phyloP scores from a whole-genome alignment of 495 filamentous ascomycete species.

The Aspergillus taichungensis region DNA sequence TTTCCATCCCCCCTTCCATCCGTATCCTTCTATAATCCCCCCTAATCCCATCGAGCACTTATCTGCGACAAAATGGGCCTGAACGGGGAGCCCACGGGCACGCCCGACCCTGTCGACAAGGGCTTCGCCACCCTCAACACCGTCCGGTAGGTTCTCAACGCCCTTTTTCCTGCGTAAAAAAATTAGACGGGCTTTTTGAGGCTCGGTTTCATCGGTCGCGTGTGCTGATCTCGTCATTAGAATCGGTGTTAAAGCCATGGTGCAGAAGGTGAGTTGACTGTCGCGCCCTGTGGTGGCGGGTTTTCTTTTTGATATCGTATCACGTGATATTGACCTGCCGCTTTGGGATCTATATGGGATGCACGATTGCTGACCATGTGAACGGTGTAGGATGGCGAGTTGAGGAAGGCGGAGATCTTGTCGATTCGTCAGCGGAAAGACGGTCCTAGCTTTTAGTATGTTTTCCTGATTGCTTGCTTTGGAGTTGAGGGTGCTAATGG shows the following conservation, averaged over 20 bases:
- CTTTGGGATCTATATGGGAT: neutral
- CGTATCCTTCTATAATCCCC: too few species aligned
- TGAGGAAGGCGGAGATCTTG: conserved; percentile 86
- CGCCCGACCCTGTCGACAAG: conserved; percentile 59
- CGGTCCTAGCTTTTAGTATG: conserved; percentile 71
- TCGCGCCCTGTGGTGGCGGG: conserved; percentile 4
- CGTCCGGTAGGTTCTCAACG: conserved; percentile 47
- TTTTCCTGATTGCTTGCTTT: neutral
- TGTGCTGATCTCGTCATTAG: conserved; percentile 41
- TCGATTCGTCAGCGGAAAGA: conserved; percentile 79
- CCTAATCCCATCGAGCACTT: conserved; percentile 2
- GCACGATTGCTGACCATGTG: conserved; percentile 9
- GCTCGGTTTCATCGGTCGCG: conserved; percentile 36
- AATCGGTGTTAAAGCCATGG: conserved; percentile 64
- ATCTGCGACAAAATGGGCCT: conserved; percentile 31
- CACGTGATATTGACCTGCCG: conserved; percentile 25
- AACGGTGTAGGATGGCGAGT: conserved; percentile 59
- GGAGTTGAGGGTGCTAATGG: conserved; percentile 6
- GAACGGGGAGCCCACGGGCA: conserved; percentile 42
- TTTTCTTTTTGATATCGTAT: conserved; percentile 13
- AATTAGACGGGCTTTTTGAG: neutral
- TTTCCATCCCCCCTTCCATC: conserved; percentile 25
- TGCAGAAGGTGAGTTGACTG: conserved; percentile 50
- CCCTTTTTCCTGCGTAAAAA: neutral
- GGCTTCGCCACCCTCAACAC: conserved; percentile 73